Percentiles rank a stretch among this genome's conserved stretches.
These are phyloP conservation scores for Debaryomycetaceae sp. DNA, from an alignment of 1,139 yeast genomes.

Conservation along the genomic window DNA sequence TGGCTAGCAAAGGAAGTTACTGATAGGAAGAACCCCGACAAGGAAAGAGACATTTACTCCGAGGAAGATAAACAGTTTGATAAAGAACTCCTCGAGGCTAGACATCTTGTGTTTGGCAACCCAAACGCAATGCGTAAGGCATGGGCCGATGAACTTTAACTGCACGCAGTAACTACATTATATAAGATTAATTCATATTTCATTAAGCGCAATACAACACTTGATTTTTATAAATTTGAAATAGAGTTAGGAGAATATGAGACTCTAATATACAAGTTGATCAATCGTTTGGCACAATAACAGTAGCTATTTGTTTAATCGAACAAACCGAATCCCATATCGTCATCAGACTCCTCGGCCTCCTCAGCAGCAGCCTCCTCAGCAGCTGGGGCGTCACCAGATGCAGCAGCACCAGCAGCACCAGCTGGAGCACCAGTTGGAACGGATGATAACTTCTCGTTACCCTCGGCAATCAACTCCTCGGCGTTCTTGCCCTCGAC, in stretches of 20 bases:
- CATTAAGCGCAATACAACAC: neutral
- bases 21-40: conserved; percentile 26
- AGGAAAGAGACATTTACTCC: conserved; percentile 27
- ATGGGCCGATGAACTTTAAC: conserved; percentile 49
- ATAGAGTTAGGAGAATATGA: neutral
- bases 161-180: neutral
- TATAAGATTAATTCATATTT: neutral
- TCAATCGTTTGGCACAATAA: neutral
- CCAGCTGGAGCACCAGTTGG: conserved; percentile 85
- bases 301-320: conserved; percentile 43
- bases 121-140: conserved; percentile 66
- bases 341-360: conserved; percentile 55
- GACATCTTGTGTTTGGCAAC: conserved; percentile 78
- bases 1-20: conserved; percentile 63
- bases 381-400: conserved; percentile 38
- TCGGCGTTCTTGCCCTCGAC: conserved; percentile 75
- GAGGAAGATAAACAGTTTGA: conserved; percentile 37
- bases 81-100: conserved; percentile 47
- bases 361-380: conserved; percentile 36
- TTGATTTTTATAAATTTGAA: neutral
- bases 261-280: neutral
- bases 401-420: conserved; percentile 48
- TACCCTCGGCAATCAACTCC: conserved; percentile 78
- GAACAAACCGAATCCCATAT: conserved; percentile 90
- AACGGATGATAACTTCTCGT: conserved; percentile 76